Base-by-base conservation (phyloP, 352 stramenopile species). In the Phytopythium delawarense region DNA sequence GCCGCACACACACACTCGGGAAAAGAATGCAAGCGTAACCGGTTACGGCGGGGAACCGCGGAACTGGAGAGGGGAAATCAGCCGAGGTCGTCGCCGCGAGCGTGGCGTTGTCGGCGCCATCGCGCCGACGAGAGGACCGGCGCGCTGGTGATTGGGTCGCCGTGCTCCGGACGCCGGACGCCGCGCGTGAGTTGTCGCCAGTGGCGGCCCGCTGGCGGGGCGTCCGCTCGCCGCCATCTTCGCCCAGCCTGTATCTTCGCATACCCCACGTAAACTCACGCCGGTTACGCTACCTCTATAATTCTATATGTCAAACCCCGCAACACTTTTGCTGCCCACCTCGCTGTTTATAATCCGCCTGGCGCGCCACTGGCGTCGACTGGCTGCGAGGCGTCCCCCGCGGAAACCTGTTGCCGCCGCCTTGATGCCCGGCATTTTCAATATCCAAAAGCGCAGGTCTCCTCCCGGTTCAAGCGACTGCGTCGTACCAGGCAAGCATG, bases 401-500 rank as follows among this genome's bases (percentile, higher is more conserved):
- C 8, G 35, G 16, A 23, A 11, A 21, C 40, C 18, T 1, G 5
- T 16, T 7, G 4, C 40, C 40, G 12, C 37, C 18, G 40, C 18
- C 40, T 21, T 7, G 2, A 0, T n/a, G 39, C 6, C 7, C 15
- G 25, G 13, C 48, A 25, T 20, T n/a, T 54, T 54, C 48, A 54
- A 69, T 85, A 78, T 65, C 63, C 60, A 78, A 84, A 89, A 86
- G 79, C 86, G 86, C 76, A 90, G 79, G 81, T 95, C 84, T 93
- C 86, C 86, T 79, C 75, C 45, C 32, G 86, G 84, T 95, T 92
- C 78, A 95, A 93, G 76, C 70, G 86, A 95, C 81, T 95, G 81
- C 86, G 86, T 89, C 75, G 71, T 67, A 20, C 12, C 65, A 71
- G 61, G 59, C 40, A 62, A 79, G 63, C 72, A 98, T 98, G 94